phyloP scores from a whole-genome alignment of 371 early-diverging fungal genomes.

The Rhizomucor pusillus region DNA sequence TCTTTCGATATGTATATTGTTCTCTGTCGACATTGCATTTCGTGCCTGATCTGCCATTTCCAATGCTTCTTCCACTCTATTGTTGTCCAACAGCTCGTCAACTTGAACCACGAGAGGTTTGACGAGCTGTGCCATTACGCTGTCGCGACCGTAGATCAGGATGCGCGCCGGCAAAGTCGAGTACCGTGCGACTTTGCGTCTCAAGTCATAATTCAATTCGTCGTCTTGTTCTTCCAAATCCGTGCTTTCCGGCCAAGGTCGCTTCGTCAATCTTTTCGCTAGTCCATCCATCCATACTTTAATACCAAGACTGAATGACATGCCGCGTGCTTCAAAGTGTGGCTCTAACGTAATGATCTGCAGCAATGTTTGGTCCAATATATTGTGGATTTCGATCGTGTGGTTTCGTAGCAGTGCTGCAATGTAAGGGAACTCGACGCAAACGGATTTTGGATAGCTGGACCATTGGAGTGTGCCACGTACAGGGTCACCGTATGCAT shows the following conservation, averaged over 20 bases:
- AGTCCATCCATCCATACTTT: slow-evolving; percentile 46
- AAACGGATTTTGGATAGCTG: slow-evolving; percentile 64
- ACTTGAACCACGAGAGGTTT: slow-evolving; percentile 61
- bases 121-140: slow-evolving; percentile 63
- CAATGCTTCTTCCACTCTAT: slow-evolving; percentile 56
- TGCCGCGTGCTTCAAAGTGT: slow-evolving; percentile 43
- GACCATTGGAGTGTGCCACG: slow-evolving; percentile 81
- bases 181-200: slow-evolving; percentile 33
- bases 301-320: slow-evolving; percentile 51
- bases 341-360: slow-evolving; percentile 58
- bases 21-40: slow-evolving; percentile 43
- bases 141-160: slow-evolving; percentile 60
- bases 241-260: slow-evolving; percentile 34
- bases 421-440: slow-evolving; percentile 78
- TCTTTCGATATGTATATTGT: slow-evolving; percentile 43
- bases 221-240: slow-evolving; percentile 30
- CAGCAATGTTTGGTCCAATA: slow-evolving; percentile 62
- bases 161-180: slow-evolving; percentile 56
- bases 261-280: slow-evolving; percentile 29
- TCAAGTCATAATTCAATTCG: slow-evolving; percentile 15
- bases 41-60: slow-evolving; percentile 50
- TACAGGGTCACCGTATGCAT: slow-evolving; percentile 67
- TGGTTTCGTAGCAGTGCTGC: slow-evolving; percentile 68
- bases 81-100: slow-evolving; percentile 49
- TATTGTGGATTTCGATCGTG: slow-evolving; percentile 74